These are phyloP conservation scores for Croton setiger DNA, from an alignment of 441 rosid species.

Conservation along the genomic window DNA sequence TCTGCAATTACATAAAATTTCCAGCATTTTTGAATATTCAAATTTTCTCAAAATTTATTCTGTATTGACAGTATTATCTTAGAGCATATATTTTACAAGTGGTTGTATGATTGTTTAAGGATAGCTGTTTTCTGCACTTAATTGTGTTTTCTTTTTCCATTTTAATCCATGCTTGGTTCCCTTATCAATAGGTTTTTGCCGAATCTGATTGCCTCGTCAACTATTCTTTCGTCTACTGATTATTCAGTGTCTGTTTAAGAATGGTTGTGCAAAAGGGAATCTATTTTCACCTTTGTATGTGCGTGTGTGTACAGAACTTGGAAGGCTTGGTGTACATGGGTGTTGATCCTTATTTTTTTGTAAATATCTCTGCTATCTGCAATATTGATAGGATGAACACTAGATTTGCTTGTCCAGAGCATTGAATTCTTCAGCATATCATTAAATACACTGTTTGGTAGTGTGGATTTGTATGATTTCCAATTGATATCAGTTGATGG, in stretches of 20 bases:
- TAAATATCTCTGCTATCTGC: not conserved
- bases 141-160: not conserved
- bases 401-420: not conserved
- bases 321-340: not conserved
- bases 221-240: not conserved
- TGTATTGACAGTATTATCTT: not conserved
- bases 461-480: slow-evolving; percentile 2
- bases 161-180: not conserved
- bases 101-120: not conserved
- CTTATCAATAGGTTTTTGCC: slow-evolving; percentile 1
- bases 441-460: not conserved
- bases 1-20: not conserved
- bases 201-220: not conserved
- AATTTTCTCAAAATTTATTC: not conserved
- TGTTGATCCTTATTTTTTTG: not conserved
- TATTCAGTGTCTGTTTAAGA: not conserved
- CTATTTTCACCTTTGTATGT: not conserved
- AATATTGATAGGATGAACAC: not conserved
- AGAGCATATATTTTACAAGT: not conserved
- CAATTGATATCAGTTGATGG: not conserved
- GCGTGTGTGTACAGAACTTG: too few relatives aligned
- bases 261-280: not conserved
- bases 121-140: slow-evolving; percentile 2
- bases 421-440: not conserved
- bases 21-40: not conserved